Conservation (phyloP, 2,329 filamentous ascomycete species). For the Colletotrichum tanaceti region DNA sequence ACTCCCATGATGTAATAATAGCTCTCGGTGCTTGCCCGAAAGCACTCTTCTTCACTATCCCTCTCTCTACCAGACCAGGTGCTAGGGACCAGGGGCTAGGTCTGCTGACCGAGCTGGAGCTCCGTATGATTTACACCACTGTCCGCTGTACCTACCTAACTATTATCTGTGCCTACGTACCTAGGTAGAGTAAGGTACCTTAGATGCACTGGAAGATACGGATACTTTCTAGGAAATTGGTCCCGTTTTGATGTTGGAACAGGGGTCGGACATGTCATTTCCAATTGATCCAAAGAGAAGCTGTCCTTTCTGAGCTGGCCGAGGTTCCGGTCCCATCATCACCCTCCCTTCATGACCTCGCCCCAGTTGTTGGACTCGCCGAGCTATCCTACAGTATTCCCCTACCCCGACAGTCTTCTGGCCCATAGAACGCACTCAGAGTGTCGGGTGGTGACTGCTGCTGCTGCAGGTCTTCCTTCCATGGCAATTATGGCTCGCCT, state of each 20-base stretch:
- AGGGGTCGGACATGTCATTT: constrained; percentile 8
- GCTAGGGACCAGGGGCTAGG: neutral
- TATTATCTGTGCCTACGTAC: too few species aligned
- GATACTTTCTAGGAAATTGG: neutral
- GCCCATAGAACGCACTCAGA: neutral
- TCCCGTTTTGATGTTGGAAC: neutral
- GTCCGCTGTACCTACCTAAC: too few species aligned
- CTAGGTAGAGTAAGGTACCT: too few species aligned
- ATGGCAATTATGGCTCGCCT: neutral
- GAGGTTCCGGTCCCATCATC: neutral
- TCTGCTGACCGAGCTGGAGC: neutral
- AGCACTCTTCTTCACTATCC: constrained; percentile 10
- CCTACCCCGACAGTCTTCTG: constrained; percentile 5
- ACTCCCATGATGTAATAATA: constrained; percentile 35
- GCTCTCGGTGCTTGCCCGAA: constrained; percentile 37
- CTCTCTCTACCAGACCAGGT: constrained; percentile 5
- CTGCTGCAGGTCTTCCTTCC: neutral
- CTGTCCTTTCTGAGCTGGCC: neutral
- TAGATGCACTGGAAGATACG: too few species aligned
- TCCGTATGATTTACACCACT: neutral
- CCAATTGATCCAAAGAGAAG: neutral
- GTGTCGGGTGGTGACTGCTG: neutral
- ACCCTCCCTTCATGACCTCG: neutral
- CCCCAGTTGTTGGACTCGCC: neutral
- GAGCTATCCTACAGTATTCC: neutral